Percentiles rank a stretch among this genome's conserved stretches.
phyloP scores from a whole-genome alignment of 768 basidiomycete species.

The Lyophyllum atratum region DNA sequence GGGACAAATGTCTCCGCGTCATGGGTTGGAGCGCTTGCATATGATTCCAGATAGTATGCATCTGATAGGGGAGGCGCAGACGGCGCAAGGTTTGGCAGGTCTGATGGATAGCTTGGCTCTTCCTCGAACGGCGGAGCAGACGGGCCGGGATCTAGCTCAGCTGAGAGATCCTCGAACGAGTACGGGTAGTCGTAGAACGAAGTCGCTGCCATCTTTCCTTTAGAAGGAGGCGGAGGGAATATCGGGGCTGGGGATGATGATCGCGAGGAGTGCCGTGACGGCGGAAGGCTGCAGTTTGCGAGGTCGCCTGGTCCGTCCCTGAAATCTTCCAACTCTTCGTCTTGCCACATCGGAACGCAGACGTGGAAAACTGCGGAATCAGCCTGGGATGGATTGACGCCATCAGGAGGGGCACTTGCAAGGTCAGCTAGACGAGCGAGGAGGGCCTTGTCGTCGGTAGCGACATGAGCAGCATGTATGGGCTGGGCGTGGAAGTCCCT shows the following conservation, averaged over 20 bases:
- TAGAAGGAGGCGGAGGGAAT: constrained; percentile 48
- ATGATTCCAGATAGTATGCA: constrained; percentile 11
- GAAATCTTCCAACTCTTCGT: constrained; percentile 46
- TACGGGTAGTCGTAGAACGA: constrained; percentile 43
- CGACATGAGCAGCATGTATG: constrained; percentile 53
- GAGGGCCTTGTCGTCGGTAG: constrained; percentile 64
- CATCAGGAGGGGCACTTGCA: constrained; percentile 46
- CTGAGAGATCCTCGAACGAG: constrained; percentile 35
- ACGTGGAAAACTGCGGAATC: constrained; percentile 24
- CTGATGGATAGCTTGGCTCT: constrained; percentile 33
- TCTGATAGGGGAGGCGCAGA: constrained; percentile 40
- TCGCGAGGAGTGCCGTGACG: constrained; percentile 12
- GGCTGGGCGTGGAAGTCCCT: constrained; percentile 21
- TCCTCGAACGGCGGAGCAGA: constrained; percentile 52
- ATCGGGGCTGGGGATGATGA: constrained; percentile 27
- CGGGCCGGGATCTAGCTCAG: constrained; percentile 38
- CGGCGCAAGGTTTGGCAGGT: constrained; percentile 35
- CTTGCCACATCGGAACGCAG: constrained; percentile 57
- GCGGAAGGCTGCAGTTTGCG: not conserved
- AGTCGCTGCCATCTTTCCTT: constrained; percentile 41
- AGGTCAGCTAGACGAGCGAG: constrained; percentile 53
- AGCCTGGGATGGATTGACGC: constrained; percentile 10
- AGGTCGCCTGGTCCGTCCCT: constrained; percentile 14
- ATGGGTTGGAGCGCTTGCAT: constrained; percentile 11
- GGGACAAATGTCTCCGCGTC: constrained; percentile 2